These are phyloP conservation scores for Wickerhamomyces sp. DNA, from an alignment of 1,139 yeast species.

Conservation along the genomic window DNA sequence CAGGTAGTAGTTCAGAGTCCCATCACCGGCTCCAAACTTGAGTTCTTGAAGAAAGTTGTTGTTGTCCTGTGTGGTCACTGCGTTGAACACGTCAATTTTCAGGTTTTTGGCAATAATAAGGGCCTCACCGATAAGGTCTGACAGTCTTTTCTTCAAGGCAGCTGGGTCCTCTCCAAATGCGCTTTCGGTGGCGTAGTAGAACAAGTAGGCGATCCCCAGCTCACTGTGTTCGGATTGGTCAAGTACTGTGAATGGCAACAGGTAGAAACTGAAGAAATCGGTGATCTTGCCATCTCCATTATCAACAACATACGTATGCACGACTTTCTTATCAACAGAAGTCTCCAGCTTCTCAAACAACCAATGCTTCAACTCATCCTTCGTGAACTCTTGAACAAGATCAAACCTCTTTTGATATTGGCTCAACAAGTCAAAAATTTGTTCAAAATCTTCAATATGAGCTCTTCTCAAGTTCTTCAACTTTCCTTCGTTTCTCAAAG, in stretches of 20 bases:
- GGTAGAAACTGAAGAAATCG: slow-evolving; percentile 85
- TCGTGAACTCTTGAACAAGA: slow-evolving; percentile 60
- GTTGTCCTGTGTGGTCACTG: slow-evolving; percentile 87
- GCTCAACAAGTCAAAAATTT: slow-evolving; percentile 53
- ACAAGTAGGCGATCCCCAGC: slow-evolving; percentile 82
- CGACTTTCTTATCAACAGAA: slow-evolving; percentile 41
- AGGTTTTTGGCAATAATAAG: slow-evolving; percentile 64
- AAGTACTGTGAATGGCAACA: slow-evolving; percentile 82
- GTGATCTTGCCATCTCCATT: slow-evolving; percentile 60
- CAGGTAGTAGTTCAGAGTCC: slow-evolving; percentile 80
- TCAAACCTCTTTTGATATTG: slow-evolving; percentile 68
- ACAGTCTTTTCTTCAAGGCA: slow-evolving; percentile 52
- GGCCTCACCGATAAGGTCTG: slow-evolving; percentile 63
- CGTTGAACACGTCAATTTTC: slow-evolving; percentile 87
- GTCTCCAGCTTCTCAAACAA: slow-evolving; percentile 44
- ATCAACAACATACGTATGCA: slow-evolving; percentile 78
- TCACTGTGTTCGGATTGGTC: slow-evolving; percentile 61
- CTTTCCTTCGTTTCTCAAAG: slow-evolving; percentile 58
- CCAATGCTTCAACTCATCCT: slow-evolving; percentile 81
- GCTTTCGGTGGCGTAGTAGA: slow-evolving; percentile 79
- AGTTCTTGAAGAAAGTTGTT: slow-evolving; percentile 72
- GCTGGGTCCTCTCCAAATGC: slow-evolving; percentile 32
- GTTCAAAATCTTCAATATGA: slow-evolving; percentile 55
- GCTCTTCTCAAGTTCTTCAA: slow-evolving; percentile 63
- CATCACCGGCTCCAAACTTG: slow-evolving; percentile 94